phyloP scores from a whole-genome alignment of 2,329 filamentous ascomycete species.

The Penicillium sp. region DNA sequence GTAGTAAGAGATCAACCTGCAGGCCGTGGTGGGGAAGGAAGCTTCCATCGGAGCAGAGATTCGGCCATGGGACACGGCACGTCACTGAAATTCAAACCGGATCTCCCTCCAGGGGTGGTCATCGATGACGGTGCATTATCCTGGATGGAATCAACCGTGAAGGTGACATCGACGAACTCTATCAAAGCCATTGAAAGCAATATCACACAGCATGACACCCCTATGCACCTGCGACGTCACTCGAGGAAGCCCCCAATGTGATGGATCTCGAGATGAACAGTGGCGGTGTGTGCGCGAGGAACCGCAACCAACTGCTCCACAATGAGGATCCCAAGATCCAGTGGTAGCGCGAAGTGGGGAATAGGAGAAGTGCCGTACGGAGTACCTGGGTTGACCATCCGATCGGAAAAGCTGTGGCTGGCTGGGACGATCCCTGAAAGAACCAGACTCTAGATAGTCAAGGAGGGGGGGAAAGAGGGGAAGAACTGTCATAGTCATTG shows the following conservation, averaged over 20 bases:
- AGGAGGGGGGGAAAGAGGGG: too few relatives aligned
- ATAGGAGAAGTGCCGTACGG: background rate
- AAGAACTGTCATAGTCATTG: constrained; percentile 1
- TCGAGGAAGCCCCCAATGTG: background rate
- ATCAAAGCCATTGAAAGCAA: too few relatives aligned
- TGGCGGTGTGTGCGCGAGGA: constrained; percentile 17
- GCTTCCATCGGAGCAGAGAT: constrained; percentile 3
- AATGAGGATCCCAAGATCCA: constrained; percentile 16
- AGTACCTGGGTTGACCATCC: constrained; percentile 2
- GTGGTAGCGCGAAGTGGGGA: constrained; percentile 10
- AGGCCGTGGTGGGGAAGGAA: constrained; percentile 5
- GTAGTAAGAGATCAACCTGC: constrained; percentile 17
- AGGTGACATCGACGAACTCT: too few relatives aligned
- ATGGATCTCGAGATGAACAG: constrained; percentile 3
- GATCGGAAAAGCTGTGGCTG: constrained; percentile 10
- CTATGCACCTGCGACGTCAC: background rate
- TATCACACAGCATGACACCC: too few relatives aligned
- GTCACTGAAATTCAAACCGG: background rate
- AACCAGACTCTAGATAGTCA: too few relatives aligned
- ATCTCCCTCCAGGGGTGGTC: too few relatives aligned
- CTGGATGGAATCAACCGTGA: too few relatives aligned
- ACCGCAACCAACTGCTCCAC: constrained; percentile 14
- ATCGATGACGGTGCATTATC: too few relatives aligned
- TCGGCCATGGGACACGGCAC: constrained; percentile 12
- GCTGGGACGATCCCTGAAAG: constrained; percentile 15